Conservation (phyloP, 164 flowering plant genomes). For the Dillenia suffruticosa region DNA sequence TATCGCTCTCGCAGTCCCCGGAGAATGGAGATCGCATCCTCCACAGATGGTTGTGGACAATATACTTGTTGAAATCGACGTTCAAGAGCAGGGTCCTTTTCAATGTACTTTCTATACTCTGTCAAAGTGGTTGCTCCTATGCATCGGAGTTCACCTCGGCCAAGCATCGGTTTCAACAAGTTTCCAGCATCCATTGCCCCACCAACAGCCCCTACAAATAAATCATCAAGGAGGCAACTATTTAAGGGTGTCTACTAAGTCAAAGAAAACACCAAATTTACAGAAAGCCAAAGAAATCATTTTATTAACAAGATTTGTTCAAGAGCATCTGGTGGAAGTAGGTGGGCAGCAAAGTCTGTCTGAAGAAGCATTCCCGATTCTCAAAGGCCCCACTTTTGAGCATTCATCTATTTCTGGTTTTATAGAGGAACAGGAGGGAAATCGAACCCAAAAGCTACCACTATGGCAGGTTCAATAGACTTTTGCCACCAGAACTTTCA, state of each 20-base stretch:
- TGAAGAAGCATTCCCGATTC: too few species aligned
- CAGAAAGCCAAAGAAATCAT: too few species aligned
- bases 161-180: conserved; percentile 94
- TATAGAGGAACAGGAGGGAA: too few species aligned
- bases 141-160: conserved; percentile 93
- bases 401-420: too few species aligned
- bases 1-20: conserved; percentile 93
- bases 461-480: too few species aligned
- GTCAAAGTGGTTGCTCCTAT: conserved; percentile 92
- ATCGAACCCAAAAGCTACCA: too few species aligned
- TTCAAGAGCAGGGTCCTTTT: conserved; percentile 93
- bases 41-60: conserved; percentile 88
- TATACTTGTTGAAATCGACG: conserved; percentile 96
- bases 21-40: conserved; percentile 87
- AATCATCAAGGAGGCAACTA: neutral
- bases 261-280: too few species aligned
- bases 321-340: too few species aligned
- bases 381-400: too few species aligned
- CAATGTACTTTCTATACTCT: conserved; percentile 91
- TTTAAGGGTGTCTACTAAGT: neutral
- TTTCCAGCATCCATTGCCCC: conserved; percentile 99
- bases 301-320: too few species aligned
- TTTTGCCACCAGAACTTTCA: too few species aligned
- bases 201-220: conserved; percentile 62
- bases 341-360: too few species aligned